Conservation (phyloP, 2,329 filamentous ascomycete species). For the Ceratocystis diversiconidia region DNA sequence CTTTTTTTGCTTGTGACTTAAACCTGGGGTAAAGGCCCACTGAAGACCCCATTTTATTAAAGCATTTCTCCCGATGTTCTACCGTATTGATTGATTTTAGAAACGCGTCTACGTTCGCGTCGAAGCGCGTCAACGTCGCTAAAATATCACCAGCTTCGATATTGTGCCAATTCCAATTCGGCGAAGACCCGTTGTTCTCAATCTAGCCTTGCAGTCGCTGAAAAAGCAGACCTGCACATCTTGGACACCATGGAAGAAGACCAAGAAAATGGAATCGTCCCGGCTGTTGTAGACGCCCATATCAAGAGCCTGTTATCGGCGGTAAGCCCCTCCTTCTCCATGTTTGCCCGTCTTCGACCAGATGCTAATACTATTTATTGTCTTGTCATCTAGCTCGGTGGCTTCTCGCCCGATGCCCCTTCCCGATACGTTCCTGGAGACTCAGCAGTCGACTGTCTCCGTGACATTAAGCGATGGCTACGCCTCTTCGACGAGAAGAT, state of each 20-base stretch:
- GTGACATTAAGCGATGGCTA: conserved; percentile 90
- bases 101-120: conserved; percentile 21
- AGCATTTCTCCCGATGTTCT: neutral
- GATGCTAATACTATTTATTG: conserved; percentile 18
- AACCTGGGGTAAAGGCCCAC: conserved; percentile 8
- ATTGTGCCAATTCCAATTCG: no score
- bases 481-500: conserved; percentile 86
- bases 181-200: neutral
- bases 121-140: neutral
- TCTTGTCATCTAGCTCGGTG: conserved; percentile 54
- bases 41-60: neutral
- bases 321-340: conserved; percentile 39
- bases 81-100: conserved; percentile 15
- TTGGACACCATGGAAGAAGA: conserved; percentile 5
- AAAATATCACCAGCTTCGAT: no score
- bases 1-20: neutral
- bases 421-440: conserved; percentile 81
- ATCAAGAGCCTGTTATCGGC: conserved; percentile 89
- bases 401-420: conserved; percentile 62
- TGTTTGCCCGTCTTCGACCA: conserved; percentile 2
- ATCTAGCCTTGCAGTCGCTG: neutral
- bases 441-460: conserved; percentile 79
- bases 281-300: conserved; percentile 85
- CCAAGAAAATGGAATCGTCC: conserved; percentile 46
- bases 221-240: neutral